phyloP scores from a whole-genome alignment of 2,329 filamentous ascomycete species.

The Ramularia endophylla region DNA sequence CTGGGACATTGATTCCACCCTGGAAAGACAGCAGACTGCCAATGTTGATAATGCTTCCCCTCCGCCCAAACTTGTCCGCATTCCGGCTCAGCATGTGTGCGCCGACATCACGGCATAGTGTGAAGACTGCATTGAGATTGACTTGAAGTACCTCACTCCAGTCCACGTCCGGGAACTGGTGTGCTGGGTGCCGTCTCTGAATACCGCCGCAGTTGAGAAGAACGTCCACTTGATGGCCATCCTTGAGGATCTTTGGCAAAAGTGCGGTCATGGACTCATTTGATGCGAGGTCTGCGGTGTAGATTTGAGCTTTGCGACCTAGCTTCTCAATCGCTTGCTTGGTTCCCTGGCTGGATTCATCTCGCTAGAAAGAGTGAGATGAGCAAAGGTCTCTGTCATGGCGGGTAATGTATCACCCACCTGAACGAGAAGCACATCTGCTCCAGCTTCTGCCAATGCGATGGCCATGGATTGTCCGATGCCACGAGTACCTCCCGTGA shows the following conservation, averaged over 20 bases:
- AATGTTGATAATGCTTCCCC: conserved; percentile 76
- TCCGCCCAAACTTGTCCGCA: conserved; percentile 46
- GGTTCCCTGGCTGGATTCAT: conserved; percentile 52
- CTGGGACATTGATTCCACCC: conserved; percentile 80
- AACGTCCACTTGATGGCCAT: conserved; percentile 63
- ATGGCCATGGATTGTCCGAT: conserved; percentile 48
- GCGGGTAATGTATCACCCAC: conserved; percentile 22
- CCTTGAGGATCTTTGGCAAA: conserved; percentile 54
- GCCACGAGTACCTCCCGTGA: conserved; percentile 46
- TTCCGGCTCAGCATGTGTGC: conserved; percentile 65
- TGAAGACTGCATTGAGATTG: conserved; percentile 78
- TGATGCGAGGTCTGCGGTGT: conserved; percentile 63
- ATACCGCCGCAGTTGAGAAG: conserved; percentile 85
- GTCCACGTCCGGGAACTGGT: conserved; percentile 69
- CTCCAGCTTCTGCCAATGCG: conserved; percentile 46
- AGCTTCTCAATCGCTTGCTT: conserved; percentile 57
- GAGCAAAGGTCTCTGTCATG: neutral
- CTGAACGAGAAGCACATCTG: conserved; percentile 46
- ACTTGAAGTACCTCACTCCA: conserved; percentile 81
- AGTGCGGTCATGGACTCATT: conserved; percentile 55
- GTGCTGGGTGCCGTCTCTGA: conserved; percentile 69
- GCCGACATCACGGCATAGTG: conserved; percentile 68
- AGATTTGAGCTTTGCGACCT: conserved; percentile 61
- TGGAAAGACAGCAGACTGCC: conserved; percentile 77
- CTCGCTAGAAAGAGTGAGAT: conserved; percentile 39